Base-by-base conservation (phyloP, 257 asterid species). In the Scutellaria baicalensis region DNA sequence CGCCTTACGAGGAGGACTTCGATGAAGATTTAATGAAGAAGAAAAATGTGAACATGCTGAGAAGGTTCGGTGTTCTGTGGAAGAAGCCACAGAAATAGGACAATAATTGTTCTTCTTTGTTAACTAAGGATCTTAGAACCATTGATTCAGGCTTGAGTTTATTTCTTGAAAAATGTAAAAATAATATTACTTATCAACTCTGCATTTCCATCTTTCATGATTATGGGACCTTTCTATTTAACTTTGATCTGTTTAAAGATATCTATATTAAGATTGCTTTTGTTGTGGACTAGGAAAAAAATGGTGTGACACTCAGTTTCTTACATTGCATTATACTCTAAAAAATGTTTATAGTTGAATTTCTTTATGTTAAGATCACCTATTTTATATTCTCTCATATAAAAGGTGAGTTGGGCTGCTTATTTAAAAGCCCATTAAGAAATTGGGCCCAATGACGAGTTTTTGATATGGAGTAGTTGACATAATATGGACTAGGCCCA, bases 11-110 rank as follows among this genome's bases (percentile, higher is more conserved):
- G 1, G 95, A 86, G 2, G 97, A 90, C 8, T 68, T 79, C 17
- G 97, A 85, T 38, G 96, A 92, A 3, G 98, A 88, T 42, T 21
- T 83, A 11, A 38, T 85, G 48, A 95, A 88, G 87, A 88, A 87
- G 86, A 95, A 91, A 67, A 88, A 87, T 64, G 90, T 84, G 2
- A 94, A 91, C 71, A 68, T 86, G 98, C 81, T 92, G 48, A 88
- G 81, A 61, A 89, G 87, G 84, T 54, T 94, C 20, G 96, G 97
- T 1, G 87, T 84, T 44, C 66, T 88, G 47, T 92, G 97, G 99
- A 95, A 88, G 94, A 95, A 86, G 84, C 89, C 86, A 59, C 91
- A 81, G 74, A 89, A 88, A 48, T 91, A 84, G 83, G 48, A 17
- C 0, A 3, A 17, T 1, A 6, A 5, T 20, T 20, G 36, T 8